Evolutionary conservation across 495 filamentous ascomycete genomes (phyloP).

Genomic region (Penicillium dipodomyicola): DNA sequence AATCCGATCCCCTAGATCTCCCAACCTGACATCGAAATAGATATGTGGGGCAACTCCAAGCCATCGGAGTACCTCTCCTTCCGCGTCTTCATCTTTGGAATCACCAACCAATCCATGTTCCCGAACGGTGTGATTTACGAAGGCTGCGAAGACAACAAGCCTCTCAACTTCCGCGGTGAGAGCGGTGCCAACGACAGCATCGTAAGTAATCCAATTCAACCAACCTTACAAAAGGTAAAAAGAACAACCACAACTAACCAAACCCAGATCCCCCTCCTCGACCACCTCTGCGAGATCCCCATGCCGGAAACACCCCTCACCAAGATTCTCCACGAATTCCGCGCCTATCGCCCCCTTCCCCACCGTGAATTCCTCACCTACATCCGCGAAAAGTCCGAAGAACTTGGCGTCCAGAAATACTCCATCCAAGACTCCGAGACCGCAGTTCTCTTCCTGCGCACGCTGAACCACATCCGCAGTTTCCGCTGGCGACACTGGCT

Average conservation of each 20-base stretch:
- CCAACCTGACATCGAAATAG: constrained; percentile 32
- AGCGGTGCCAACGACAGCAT: constrained; percentile 87
- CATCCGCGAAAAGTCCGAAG: constrained; percentile 56
- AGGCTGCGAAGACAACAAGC: constrained; percentile 66
- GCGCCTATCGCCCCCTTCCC: constrained; percentile 77
- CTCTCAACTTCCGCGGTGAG: constrained; percentile 77
- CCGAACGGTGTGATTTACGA: constrained; percentile 86
- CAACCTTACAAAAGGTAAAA: not conserved
- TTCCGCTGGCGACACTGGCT: constrained; percentile 95
- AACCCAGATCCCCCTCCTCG: constrained; percentile 69
- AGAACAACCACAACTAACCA: constrained; percentile 8
- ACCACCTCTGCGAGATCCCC: constrained; percentile 73
- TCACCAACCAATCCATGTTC: constrained; percentile 87
- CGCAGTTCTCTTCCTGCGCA: constrained; percentile 64
- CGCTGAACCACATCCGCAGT: constrained; percentile 79
- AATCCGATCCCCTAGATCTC: not conserved
- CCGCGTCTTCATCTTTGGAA: constrained; percentile 93
- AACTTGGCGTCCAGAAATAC: constrained; percentile 59
- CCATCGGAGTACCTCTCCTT: constrained; percentile 76
- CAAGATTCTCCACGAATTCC: constrained; percentile 79
- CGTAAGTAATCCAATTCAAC: constrained; percentile 37
- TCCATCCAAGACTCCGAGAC: constrained; percentile 53
- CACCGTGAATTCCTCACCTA: constrained; percentile 79
- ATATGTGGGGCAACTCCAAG: constrained; percentile 83
- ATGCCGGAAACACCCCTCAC: constrained; percentile 86